A percentile compares a stretch with the other conserved stretches of the same genome.
Evolutionary conservation across 169 alveolate species (phyloP).

Genomic region (Plasmodium chabaudi): DNA sequence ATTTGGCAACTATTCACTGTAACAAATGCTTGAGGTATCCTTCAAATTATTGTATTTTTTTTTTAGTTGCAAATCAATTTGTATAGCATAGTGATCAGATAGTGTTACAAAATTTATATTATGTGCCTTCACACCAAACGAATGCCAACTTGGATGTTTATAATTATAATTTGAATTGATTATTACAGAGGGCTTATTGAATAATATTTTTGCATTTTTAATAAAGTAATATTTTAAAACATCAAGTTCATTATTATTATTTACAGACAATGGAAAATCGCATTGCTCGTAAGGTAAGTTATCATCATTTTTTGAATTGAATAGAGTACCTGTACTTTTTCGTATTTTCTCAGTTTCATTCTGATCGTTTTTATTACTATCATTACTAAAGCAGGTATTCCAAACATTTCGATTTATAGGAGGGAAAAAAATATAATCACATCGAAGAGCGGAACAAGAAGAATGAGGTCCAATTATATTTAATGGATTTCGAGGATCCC

Average conservation of each 20-base stretch:
- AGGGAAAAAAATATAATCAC: conserved; percentile 92
- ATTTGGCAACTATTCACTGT: no score
- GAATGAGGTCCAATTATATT: conserved; percentile 92
- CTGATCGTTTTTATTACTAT: conserved; percentile 2
- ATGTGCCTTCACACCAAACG: conserved; percentile 75
- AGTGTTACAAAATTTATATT: conserved; percentile 90
- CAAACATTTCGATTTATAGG: conserved; percentile 78
- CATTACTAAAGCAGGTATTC: background rate
- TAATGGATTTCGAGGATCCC: conserved; percentile 93
- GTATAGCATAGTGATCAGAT: conserved; percentile 91
- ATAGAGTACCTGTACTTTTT: background rate
- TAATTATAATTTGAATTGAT: conserved; percentile 72
- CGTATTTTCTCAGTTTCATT: background rate
- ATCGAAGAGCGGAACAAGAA: conserved; percentile 90
- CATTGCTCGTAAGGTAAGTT: background rate
- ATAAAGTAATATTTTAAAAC: conserved; percentile 85
- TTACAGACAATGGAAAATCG: background rate
- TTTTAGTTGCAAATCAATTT: conserved; percentile 84
- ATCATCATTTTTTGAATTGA: background rate
- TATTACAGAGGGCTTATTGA: conserved; percentile 90
- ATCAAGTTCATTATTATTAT: conserved; percentile 64
- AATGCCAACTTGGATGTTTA: conserved; percentile 64
- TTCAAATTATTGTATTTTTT: conserved; percentile 8
- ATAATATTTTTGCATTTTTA: conserved; percentile 85
- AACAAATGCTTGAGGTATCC: background rate